phyloP scores from a whole-genome alignment of 73 alveolate species.

The Diophrys appendiculata region DNA sequence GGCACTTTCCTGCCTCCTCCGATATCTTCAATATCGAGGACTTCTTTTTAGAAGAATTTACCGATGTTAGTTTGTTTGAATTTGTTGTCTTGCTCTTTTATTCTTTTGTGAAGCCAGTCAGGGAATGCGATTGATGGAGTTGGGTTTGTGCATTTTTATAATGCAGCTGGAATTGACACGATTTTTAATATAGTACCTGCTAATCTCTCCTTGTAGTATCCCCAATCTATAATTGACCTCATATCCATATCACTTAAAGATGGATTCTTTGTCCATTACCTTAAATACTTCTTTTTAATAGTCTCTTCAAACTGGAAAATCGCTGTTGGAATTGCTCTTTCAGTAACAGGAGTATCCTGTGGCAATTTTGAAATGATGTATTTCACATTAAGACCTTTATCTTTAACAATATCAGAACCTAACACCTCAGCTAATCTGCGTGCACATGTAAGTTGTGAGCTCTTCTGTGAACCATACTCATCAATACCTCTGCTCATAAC shows the following conservation, averaged over 20 bases:
- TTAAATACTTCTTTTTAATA: constrained; percentile 88
- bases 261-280: constrained; percentile 96
- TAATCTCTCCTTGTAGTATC: constrained; percentile 98
- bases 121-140: constrained; percentile 76
- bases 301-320: constrained; percentile 90
- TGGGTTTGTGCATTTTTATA: constrained; percentile 74
- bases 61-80: constrained; percentile 64
- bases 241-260: constrained; percentile 84
- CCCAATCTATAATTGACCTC: constrained; percentile 99
- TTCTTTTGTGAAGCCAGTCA: constrained; percentile 80
- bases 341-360: constrained; percentile 94
- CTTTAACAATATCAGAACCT: constrained; percentile 95
- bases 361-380: constrained; percentile 97
- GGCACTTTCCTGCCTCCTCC: constrained; percentile 44
- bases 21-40: constrained; percentile 66
- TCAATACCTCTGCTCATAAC: constrained; percentile 79
- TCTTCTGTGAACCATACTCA: constrained; percentile 93
- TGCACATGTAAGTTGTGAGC: constrained; percentile 97
- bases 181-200: constrained; percentile 60
- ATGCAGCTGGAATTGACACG: constrained; percentile 79
- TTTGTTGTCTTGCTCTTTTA: constrained; percentile 64
- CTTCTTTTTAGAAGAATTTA: background rate
- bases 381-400: constrained; percentile 93
- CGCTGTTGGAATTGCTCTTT: constrained; percentile 98
- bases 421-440: constrained; percentile 95